These are phyloP conservation scores for Wallacemonas sp. DNA, from an alignment of 208 protist species.

Conservation along the genomic window DNA sequence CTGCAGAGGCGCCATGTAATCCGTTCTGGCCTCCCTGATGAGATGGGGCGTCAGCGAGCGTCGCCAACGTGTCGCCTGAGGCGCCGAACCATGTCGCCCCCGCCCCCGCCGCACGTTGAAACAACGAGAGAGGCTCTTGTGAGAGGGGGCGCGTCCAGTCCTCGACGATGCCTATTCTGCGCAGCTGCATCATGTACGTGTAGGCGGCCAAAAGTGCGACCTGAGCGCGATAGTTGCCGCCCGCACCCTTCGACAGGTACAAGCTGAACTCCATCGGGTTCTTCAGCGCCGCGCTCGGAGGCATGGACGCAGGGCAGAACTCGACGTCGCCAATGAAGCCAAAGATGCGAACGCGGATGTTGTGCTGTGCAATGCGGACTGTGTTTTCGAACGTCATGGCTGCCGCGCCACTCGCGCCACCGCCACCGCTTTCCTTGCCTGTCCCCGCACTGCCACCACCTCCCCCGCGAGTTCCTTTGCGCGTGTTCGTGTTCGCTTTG, in stretches of 20 bases:
- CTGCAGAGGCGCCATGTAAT: too few relatives aligned
- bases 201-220: slow-evolving; percentile 48
- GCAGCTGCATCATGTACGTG: slow-evolving; percentile 56
- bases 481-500: too few relatives aligned
- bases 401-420: slow-evolving; percentile 7
- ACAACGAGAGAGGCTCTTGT: slow-evolving; percentile 1
- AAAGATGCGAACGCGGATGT: slow-evolving; percentile 46
- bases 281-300: slow-evolving; percentile 21
- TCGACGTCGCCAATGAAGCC: slow-evolving; percentile 65
- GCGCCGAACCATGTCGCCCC: background rate
- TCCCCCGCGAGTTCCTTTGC: too few relatives aligned
- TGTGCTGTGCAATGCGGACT: slow-evolving; percentile 36
- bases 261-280: slow-evolving; percentile 41
- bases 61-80: background rate
- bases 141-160: slow-evolving; percentile 9
- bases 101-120: background rate
- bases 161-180: slow-evolving; percentile 35
- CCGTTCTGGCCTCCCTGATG: too few relatives aligned
- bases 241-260: slow-evolving; percentile 54
- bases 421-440: slow-evolving; percentile 10
- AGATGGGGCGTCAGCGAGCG: background rate
- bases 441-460: background rate
- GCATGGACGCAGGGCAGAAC: slow-evolving; percentile 42
- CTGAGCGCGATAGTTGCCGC: slow-evolving; percentile 57
- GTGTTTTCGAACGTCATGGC: slow-evolving; percentile 44